Percentiles rank a stretch among this genome's conserved stretches.
Conservation (phyloP, 148 eudicot genomes). For the Polygonum maritimum region DNA sequence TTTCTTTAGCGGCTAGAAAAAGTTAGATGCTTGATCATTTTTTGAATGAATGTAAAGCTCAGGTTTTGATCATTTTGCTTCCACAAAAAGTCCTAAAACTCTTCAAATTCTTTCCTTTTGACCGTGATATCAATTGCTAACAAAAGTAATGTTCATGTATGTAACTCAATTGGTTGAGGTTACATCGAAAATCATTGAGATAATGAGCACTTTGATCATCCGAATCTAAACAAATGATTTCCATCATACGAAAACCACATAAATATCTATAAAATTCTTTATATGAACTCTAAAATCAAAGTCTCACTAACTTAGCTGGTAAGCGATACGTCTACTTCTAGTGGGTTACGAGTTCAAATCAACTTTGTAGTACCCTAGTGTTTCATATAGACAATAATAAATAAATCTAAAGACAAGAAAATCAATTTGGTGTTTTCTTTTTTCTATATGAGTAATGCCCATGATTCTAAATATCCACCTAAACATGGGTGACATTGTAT, state of each 20-base stretch:
- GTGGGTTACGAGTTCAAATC: no score
- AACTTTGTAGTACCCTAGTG: no score
- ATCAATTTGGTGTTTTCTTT: no score
- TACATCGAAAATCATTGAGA: neutral
- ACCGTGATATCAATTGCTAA: neutral
- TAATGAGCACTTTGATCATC: neutral
- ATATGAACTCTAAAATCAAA: no score
- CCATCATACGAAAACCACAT: neutral
- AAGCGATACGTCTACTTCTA: no score
- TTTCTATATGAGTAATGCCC: no score
- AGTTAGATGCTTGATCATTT: neutral
- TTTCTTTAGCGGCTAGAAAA: neutral
- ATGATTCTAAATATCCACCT: neutral
- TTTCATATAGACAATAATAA: no score
- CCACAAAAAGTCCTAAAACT: neutral
- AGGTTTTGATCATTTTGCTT: neutral
- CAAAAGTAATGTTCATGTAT: neutral
- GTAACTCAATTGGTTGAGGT: neutral
- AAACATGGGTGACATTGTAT: neutral
- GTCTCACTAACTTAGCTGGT: no score
- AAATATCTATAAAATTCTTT: neutral
- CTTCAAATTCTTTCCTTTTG: neutral
- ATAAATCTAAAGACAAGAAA: no score
- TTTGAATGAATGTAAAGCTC: neutral
- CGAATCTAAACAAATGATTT: neutral